Percentiles rank a stretch among this genome's conserved stretches.
Evolutionary conservation across 2,329 filamentous ascomycete species (phyloP).

Genomic region (Stemphylium vesicarium): DNA sequence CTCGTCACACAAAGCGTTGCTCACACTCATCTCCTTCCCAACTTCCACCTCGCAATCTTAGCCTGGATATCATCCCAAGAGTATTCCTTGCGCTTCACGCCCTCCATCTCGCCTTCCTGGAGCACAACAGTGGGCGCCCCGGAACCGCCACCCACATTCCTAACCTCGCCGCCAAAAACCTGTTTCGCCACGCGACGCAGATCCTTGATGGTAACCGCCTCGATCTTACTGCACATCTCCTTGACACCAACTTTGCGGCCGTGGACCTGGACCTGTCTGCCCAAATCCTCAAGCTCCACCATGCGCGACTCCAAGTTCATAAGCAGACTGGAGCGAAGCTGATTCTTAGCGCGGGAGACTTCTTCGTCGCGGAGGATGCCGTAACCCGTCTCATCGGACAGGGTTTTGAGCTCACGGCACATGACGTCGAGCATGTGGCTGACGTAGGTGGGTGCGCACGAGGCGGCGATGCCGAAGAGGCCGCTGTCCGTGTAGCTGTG

Average conservation of each 20-base stretch:
- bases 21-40: slow-evolving; percentile 65
- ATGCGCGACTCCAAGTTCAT: slow-evolving; percentile 98
- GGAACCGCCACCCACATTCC: slow-evolving; percentile 77
- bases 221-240: slow-evolving; percentile 91
- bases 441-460: slow-evolving; percentile 80
- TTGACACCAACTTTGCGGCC: slow-evolving; percentile 87
- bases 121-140: slow-evolving; percentile 93
- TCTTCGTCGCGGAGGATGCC: slow-evolving; percentile 74
- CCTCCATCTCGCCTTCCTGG: slow-evolving; percentile 83
- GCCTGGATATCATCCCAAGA: slow-evolving; percentile 91
- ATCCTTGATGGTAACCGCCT: slow-evolving; percentile 79
- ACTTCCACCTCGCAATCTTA: slow-evolving; percentile 79
- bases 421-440: slow-evolving; percentile 91
- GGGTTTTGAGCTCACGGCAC: slow-evolving; percentile 82
- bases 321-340: slow-evolving; percentile 83
- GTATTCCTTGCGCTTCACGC: slow-evolving; percentile 70
- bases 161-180: slow-evolving; percentile 77
- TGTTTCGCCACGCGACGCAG: slow-evolving; percentile 78
- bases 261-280: slow-evolving; percentile 95
- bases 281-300: slow-evolving; percentile 96
- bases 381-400: slow-evolving; percentile 79
- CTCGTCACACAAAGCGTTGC: too few relatives aligned
- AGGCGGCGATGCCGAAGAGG: slow-evolving; percentile 90
- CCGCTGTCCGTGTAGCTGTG: slow-evolving; percentile 96
- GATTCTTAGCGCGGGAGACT: slow-evolving; percentile 94